Conservation (phyloP, 164 flowering plant species). For the Magnolia sinica region DNA sequence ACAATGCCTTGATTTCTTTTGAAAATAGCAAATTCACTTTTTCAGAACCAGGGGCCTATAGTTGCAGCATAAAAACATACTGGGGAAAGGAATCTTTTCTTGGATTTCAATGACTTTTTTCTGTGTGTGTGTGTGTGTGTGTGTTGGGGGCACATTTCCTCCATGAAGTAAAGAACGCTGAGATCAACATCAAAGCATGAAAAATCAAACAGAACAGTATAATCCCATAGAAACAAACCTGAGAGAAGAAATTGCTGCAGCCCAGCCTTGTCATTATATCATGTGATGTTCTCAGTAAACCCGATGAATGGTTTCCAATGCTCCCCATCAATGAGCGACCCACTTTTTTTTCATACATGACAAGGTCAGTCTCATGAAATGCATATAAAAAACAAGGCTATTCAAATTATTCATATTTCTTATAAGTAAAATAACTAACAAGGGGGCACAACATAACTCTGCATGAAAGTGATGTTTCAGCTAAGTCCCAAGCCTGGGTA, state of each 20-base stretch:
- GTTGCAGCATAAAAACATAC: too few species aligned
- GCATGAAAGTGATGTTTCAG: too few species aligned
- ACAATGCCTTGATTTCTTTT: too few species aligned
- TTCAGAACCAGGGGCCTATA: too few species aligned
- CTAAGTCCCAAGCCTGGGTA: too few species aligned
- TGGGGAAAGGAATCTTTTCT: too few species aligned
- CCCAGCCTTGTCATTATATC: constrained; percentile 19
- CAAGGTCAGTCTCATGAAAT: background rate
- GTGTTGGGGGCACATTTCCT: background rate
- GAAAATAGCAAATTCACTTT: too few species aligned
- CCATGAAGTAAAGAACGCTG: background rate
- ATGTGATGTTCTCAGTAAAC: constrained; percentile 26
- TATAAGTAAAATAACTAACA: background rate
- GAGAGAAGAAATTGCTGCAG: constrained; percentile 35
- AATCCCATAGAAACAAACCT: constrained; percentile 35
- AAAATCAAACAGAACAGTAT: background rate
- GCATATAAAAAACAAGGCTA: background rate
- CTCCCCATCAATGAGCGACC: constrained; percentile 50
- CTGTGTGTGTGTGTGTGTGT: too few species aligned
- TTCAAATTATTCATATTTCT: background rate
- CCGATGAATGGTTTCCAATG: constrained; percentile 32
- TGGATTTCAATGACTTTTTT: too few species aligned
- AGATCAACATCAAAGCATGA: too few species aligned
- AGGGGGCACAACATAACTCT: too few species aligned
- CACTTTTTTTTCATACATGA: constrained; percentile 15